Evolutionary conservation across 495 filamentous ascomycete species (phyloP), one percentile per base, ranked within the genome.

Genomic region (Pyronema domesticum): DNA sequence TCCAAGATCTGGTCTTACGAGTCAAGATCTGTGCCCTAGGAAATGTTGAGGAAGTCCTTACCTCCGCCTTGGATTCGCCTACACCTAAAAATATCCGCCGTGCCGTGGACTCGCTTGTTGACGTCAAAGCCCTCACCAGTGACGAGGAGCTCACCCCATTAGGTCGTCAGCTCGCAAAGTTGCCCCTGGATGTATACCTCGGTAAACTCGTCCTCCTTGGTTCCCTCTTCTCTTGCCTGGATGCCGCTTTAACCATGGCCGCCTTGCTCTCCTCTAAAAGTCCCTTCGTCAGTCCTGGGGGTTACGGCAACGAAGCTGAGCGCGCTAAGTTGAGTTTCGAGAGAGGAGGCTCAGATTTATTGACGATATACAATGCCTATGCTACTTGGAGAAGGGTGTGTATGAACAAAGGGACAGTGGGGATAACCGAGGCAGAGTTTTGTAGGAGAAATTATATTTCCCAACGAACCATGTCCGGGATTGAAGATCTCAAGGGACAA

Each of bases 1-100:
- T 98, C 8, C 89, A 96, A 68, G 91, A 98, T 59, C 76, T 95
- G 3, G 85, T 89, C 7, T 81, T 98, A 58, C 80, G 91, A n/a
- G 86, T 95, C 58, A 98, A 98, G 69, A 91, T 93, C 37, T 98
- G 88, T 70, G 91, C 89, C 61, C 75, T 98, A 48, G 91, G 91
- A 3, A 80, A 81, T 46, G 89, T 96, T 49, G 89, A 95, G 61
- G 76, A 87, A 57, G 94, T 87, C 0, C 73, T 98, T 5, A 75
- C 81, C n/a, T 78, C 91, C 67, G 91, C 91, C 7, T 71, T 96
- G 15, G 91, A 98, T 65, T 83, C 89, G 0, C 91, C 91, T 0
- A 86, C 81, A 2, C 74, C 83, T 0, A 94, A 85, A 68, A 98
- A 95, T 57, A 89, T 96, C 45, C 83, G 81, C 30, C 76, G 89